Evolutionary conservation across 2,329 filamentous ascomycete species (phyloP).

Genomic region (Pyricularia pennisetigena): DNA sequence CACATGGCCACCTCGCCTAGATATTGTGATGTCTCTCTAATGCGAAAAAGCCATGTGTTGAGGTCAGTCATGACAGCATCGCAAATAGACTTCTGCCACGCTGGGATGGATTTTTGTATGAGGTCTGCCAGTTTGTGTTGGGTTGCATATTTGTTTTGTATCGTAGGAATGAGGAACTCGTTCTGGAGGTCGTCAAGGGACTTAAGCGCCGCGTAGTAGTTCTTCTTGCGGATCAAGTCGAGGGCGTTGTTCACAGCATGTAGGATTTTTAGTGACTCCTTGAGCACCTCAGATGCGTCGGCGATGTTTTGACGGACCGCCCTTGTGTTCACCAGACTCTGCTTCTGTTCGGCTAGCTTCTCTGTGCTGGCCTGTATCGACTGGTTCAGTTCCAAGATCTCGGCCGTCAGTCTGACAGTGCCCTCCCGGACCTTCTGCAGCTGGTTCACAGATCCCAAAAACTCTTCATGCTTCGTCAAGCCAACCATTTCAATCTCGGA

Average conservation of each 20-base stretch:
- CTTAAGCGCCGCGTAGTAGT: slow-evolving; percentile 89
- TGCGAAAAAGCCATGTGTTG: slow-evolving; percentile 92
- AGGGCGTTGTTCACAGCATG: slow-evolving; percentile 91
- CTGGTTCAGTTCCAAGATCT: slow-evolving; percentile 87
- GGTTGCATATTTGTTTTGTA: slow-evolving; percentile 76
- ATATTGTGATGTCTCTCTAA: slow-evolving; percentile 92
- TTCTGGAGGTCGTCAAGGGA: slow-evolving; percentile 93
- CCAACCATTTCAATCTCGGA: slow-evolving; percentile 89
- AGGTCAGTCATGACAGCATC: slow-evolving; percentile 95
- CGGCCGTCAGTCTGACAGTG: slow-evolving; percentile 76
- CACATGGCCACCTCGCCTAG: slow-evolving; percentile 94
- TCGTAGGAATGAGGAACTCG: slow-evolving; percentile 68
- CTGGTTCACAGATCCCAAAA: slow-evolving; percentile 86
- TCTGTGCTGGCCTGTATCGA: slow-evolving; percentile 94
- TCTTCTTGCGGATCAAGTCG: slow-evolving; percentile 83
- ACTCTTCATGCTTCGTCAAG: slow-evolving; percentile 93
- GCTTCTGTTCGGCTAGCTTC: slow-evolving; percentile 89
- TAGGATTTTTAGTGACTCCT: slow-evolving; percentile 85
- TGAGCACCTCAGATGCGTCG: slow-evolving; percentile 78
- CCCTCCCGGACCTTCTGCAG: slow-evolving; percentile 87
- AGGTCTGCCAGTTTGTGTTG: slow-evolving; percentile 92
- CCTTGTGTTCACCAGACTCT: slow-evolving; percentile 83
- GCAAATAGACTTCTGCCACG: slow-evolving; percentile 84
- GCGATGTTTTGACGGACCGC: slow-evolving; percentile 92
- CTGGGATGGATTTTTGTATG: slow-evolving; percentile 91